These are phyloP conservation scores for Phoma sp. DNA, from an alignment of 2,329 filamentous ascomycete genomes.

Conservation along the genomic window DNA sequence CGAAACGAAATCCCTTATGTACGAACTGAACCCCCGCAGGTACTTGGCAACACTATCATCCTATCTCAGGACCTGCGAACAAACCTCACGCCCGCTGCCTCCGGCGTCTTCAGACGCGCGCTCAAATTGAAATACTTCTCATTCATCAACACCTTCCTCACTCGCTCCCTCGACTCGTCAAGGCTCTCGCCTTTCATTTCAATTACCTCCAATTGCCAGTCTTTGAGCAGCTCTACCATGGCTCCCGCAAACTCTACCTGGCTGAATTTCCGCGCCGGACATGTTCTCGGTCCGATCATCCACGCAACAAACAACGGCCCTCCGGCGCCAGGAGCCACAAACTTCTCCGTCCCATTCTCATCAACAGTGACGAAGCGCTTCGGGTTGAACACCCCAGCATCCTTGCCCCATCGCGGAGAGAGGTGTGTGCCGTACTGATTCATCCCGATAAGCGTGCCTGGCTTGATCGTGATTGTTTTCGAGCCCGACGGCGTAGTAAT, in stretches of 20 bases:
- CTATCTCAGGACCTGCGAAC: neutral
- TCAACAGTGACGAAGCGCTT: conserved; percentile 38
- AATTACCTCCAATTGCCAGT: conserved; percentile 25
- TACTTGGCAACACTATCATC: too few relatives aligned
- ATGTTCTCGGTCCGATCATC: conserved; percentile 36
- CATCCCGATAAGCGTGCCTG: conserved; percentile 20
- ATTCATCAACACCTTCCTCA: conserved; percentile 17
- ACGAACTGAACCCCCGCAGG: too few relatives aligned
- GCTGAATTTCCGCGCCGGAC: conserved; percentile 35
- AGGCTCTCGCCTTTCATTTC: conserved; percentile 11
- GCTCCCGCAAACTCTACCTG: conserved; percentile 32
- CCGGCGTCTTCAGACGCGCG: conserved; percentile 24
- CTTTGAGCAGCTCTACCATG: conserved; percentile 19
- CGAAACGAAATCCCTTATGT: too few relatives aligned
- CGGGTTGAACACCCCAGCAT: conserved; percentile 39
- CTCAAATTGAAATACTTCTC: conserved; percentile 27
- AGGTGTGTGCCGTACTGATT: conserved; percentile 36
- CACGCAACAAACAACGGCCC: conserved; percentile 24
- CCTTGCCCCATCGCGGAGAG: conserved; percentile 28
- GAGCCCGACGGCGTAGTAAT: conserved; percentile 13
- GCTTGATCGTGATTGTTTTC: conserved; percentile 5
- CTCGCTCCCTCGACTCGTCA: conserved; percentile 11
- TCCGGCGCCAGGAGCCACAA: conserved; percentile 19
- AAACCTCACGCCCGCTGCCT: conserved; percentile 10
- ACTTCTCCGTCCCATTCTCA: conserved; percentile 7